phyloP scores from a whole-genome alignment of 805 yeast genomes.

The Ascoidea rubescens region DNA sequence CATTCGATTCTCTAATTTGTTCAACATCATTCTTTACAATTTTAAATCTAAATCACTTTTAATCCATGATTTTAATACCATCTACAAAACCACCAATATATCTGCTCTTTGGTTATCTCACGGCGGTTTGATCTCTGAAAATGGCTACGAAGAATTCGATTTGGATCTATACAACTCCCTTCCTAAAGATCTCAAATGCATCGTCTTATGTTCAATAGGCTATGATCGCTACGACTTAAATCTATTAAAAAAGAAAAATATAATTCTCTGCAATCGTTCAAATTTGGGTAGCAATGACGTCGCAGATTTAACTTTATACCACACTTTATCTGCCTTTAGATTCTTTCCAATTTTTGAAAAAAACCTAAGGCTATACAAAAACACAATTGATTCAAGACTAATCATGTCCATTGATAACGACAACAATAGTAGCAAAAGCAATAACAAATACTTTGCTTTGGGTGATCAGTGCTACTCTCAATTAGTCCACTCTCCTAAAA shows the following conservation, averaged over 20 bases:
- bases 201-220: not conserved
- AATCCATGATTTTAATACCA: not conserved
- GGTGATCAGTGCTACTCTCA: not conserved
- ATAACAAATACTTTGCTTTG: not conserved
- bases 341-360: not conserved
- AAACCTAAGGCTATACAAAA: no score
- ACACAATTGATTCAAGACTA: not conserved
- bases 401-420: not conserved
- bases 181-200: not conserved
- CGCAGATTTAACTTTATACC: not conserved
- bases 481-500: conserved; percentile 18
- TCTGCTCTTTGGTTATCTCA: not conserved
- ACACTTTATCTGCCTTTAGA: not conserved
- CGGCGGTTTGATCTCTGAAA: not conserved
- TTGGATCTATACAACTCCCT: not conserved
- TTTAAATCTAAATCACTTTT: not conserved
- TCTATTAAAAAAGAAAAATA: no score
- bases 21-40: no score
- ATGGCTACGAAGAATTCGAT: not conserved
- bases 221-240: not conserved
- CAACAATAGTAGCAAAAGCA: no score
- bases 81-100: no score
- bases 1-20: not conserved
- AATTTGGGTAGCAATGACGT: not conserved
- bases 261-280: not conserved